Evolutionary conservation across 768 basidiomycete genomes (phyloP), one percentile per base, ranked within the genome.

Genomic region (Asterophora parasitica): DNA sequence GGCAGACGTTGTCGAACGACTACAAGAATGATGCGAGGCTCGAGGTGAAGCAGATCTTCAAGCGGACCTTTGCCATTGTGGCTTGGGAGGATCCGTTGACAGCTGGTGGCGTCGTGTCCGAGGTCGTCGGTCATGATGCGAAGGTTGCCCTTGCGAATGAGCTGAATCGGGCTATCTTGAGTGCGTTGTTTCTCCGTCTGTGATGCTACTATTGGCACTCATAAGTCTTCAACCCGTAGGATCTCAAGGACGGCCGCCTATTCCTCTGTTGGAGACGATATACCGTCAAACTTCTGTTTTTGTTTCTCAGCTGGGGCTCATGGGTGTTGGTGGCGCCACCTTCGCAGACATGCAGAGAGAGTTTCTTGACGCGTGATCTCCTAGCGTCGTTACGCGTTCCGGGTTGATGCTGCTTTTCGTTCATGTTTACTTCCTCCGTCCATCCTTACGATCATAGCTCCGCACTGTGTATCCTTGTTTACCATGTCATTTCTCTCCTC

Each of bases 291-390:
- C 85, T 0, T 70, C 77, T 23, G 81, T 81, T 16, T 80, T 79
- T 54, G 67, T 92, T 15, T 67, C 73, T n/a, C 80, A 89, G 55
- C 78, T 92, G 10, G 89, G 83, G 5, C 60, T 85, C 35, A 61
- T 81, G 52, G 88, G 89, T 9, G 76, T 79, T 9, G 91, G 90
- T 10, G 68, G 78, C 26, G 91, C 91, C 26, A 88, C 87, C 13
- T 90, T 88, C 62, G 86, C 84, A 12, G 90, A 92, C 57, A 77
- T 90, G 72, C 70, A 75, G 23, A 82, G 76, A 57, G 89, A 92
- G 58, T 77, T 91, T 55, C 63, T 89, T 46, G 81, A 86, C 32
- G 64, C 51, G 17, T 75, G 35, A 54, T 12, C 4, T 44, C 9
- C 10, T 5, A 34, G 15, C 20, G 44, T 16, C 20, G 31, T 7